These are phyloP conservation scores for Anthracocystis setariae DNA, from an alignment of 1,284 basidiomycete species.

Conservation along the genomic window DNA sequence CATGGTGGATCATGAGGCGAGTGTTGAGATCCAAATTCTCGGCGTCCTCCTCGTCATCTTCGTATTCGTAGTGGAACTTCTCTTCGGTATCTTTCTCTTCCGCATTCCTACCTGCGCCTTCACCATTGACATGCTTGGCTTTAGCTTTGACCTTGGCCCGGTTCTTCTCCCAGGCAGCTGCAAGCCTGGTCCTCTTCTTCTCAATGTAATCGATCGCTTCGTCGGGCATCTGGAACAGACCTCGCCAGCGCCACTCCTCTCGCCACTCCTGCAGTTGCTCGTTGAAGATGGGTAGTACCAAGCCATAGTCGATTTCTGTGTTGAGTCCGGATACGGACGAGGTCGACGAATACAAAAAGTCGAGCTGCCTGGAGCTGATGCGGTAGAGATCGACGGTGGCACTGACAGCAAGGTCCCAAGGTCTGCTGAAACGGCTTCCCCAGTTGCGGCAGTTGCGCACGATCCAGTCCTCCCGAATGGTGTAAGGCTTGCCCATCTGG, in stretches of 20 bases:
- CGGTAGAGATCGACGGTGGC: constrained; percentile 56
- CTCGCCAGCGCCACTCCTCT: constrained; percentile 72
- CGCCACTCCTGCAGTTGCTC: constrained; percentile 79
- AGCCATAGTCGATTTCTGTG: constrained; percentile 84
- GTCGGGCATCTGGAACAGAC: constrained; percentile 43
- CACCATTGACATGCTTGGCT: constrained; percentile 10
- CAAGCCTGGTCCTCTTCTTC: constrained; percentile 15
- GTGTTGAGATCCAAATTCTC: constrained; percentile 59
- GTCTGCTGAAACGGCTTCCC: constrained; percentile 65
- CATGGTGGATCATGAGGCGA: constrained; percentile 59
- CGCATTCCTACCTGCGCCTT: constrained; percentile 10
- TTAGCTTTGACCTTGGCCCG: constrained; percentile 22
- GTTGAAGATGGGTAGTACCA: constrained; percentile 84
- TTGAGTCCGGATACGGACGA: constrained; percentile 84
- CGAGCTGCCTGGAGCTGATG: constrained; percentile 78
- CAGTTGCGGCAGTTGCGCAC: constrained; percentile 80
- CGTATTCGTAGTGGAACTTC: constrained; percentile 17
- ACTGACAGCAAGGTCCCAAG: constrained; percentile 65
- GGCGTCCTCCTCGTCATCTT: constrained; percentile 52
- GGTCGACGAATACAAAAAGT: constrained; percentile 87
- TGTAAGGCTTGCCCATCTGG: constrained; percentile 90
- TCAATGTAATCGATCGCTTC: constrained; percentile 31
- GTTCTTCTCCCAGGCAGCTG: constrained; percentile 20
- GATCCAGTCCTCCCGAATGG: constrained; percentile 86
- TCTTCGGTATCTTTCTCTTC: constrained; percentile 1